Evolutionary conservation across 148 eudicot genomes (phyloP).

Genomic region (Vaccinium macrocarpon): DNA sequence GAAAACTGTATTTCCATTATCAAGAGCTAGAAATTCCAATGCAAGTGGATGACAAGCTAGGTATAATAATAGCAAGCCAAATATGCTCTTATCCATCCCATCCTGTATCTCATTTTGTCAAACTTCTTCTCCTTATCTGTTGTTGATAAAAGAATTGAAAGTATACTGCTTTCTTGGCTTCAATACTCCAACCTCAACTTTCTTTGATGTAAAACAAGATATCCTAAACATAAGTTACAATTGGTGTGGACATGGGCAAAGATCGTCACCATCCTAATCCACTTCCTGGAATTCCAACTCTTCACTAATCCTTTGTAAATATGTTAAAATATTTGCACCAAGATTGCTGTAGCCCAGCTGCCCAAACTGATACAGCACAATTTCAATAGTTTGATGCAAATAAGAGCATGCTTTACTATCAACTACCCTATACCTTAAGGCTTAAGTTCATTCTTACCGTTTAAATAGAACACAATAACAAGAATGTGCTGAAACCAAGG

Average conservation of each 20-base stretch:
- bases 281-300: background rate
- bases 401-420: background rate
- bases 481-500: background rate
- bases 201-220: background rate
- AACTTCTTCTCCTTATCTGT: background rate
- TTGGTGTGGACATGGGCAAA: background rate
- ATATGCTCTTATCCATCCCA: no score
- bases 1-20: background rate
- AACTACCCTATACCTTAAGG: background rate
- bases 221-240: background rate
- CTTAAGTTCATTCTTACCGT: background rate
- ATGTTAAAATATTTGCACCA: background rate
- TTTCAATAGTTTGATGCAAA: background rate
- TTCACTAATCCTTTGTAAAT: background rate
- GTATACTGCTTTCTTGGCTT: background rate
- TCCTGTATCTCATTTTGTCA: no score
- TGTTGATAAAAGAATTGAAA: background rate
- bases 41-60: no score
- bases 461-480: background rate
- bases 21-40: no score
- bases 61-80: no score
- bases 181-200: background rate
- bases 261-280: background rate
- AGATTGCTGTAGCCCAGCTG: conserved; percentile 1
- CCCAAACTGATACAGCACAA: background rate